Conservation (phyloP, 1,284 basidiomycete species). For the Quambalaria eucalypti region DNA sequence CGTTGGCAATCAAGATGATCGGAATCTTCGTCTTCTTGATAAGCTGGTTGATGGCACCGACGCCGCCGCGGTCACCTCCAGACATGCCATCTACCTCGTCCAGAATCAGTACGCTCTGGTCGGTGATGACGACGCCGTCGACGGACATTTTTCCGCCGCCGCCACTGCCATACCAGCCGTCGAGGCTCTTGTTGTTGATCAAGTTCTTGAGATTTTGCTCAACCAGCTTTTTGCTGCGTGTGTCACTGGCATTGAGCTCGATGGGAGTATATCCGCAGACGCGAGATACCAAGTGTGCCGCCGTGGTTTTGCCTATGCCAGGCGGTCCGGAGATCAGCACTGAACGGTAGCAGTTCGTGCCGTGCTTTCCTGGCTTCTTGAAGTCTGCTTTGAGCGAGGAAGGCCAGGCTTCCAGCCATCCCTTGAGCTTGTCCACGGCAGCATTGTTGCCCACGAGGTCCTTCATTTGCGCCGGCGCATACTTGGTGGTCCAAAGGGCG, state of each 20-base stretch:
- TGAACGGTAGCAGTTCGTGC: conserved; percentile 75
- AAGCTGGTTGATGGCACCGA: conserved; percentile 79
- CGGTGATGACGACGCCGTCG: conserved; percentile 55
- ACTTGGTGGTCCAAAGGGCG: conserved; percentile 82
- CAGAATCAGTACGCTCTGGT: conserved; percentile 85
- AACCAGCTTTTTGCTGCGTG: conserved; percentile 88
- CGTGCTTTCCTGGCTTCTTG: conserved; percentile 88
- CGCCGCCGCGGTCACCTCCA: conserved; percentile 88
- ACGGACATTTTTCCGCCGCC: conserved; percentile 8
- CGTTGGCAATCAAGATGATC: conserved; percentile 96
- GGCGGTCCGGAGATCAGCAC: conserved; percentile 86
- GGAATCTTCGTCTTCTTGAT: conserved; percentile 94
- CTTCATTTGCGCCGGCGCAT: conserved; percentile 76
- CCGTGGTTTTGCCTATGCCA: conserved; percentile 95
- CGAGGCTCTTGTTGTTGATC: conserved; percentile 62
- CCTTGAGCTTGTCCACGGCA: conserved; percentile 69
- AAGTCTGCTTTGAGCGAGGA: conserved; percentile 50
- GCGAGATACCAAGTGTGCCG: conserved; percentile 83
- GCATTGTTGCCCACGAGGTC: conserved; percentile 94
- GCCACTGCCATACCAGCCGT: conserved; percentile 63
- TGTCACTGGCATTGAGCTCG: conserved; percentile 91
- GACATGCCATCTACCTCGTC: conserved; percentile 99
- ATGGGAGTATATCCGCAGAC: conserved; percentile 81
- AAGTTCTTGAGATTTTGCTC: conserved; percentile 56
- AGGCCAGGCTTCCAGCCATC: conserved; percentile 77